phyloP scores from a whole-genome alignment of 2,329 filamentous ascomycete genomes.

The Penicillium glabrum region DNA sequence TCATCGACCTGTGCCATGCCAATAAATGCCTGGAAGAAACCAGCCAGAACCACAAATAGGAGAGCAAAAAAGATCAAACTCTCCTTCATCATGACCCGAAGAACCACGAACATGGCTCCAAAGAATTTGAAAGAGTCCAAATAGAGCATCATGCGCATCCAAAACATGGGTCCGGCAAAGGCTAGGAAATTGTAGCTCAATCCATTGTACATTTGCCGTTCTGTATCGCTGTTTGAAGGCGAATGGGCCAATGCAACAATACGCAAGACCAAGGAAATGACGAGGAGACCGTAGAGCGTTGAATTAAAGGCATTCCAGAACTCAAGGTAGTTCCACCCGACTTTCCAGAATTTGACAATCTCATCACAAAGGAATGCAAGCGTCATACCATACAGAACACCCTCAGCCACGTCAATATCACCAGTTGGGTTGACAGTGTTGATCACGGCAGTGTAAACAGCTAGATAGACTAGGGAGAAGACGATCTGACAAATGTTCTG shows the following conservation, averaged over 20 bases:
- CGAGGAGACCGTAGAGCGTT: constrained; percentile 74
- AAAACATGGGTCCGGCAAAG: constrained; percentile 94
- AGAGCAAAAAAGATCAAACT: constrained; percentile 96
- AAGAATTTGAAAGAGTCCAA: constrained; percentile 94
- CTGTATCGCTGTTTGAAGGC: constrained; percentile 46
- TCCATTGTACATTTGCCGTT: constrained; percentile 67
- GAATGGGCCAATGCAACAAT: constrained; percentile 73
- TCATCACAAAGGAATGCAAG: constrained; percentile 89
- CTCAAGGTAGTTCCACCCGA: constrained; percentile 83
- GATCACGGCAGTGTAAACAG: constrained; percentile 83
- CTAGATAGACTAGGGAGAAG: constrained; percentile 79
- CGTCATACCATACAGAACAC: constrained; percentile 86
- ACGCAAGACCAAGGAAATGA: constrained; percentile 74
- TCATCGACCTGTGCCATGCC: constrained; percentile 83
- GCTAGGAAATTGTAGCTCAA: constrained; percentile 93
- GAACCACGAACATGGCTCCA: constrained; percentile 93
- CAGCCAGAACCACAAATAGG: constrained; percentile 71
- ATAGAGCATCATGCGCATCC: constrained; percentile 88
- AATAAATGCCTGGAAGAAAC: constrained; percentile 90
- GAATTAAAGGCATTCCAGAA: constrained; percentile 98
- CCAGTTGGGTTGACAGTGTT: constrained; percentile 88
- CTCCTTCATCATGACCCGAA: constrained; percentile 94
- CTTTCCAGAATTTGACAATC: constrained; percentile 85
- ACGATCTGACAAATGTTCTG: constrained; percentile 88
- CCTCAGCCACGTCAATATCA: constrained; percentile 80